Evolutionary conservation across 208 protist genomes (phyloP).

Genomic region (Wallacemonas collosoma): DNA sequence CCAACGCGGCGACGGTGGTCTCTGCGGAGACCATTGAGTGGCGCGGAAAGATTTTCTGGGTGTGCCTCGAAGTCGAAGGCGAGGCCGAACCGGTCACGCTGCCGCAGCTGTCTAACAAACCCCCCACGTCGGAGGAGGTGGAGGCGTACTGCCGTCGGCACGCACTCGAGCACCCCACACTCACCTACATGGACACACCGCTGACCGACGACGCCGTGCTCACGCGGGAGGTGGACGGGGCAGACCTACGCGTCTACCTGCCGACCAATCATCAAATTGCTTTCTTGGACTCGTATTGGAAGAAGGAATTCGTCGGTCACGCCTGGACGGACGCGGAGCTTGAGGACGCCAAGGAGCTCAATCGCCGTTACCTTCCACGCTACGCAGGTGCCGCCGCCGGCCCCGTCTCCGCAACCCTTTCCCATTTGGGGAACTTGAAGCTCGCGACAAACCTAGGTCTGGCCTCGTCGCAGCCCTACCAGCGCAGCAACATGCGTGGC

Average conservation of each 20-base stretch:
- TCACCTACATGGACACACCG: constrained; percentile 30
- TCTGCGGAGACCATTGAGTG: constrained; percentile 32
- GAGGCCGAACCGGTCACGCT: constrained; percentile 54
- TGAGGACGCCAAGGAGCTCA: constrained; percentile 40
- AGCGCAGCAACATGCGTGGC: constrained; percentile 15
- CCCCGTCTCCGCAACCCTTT: constrained; percentile 26
- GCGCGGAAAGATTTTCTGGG: constrained; percentile 63
- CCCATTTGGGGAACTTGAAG: constrained; percentile 5
- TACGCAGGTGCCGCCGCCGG: constrained; percentile 40
- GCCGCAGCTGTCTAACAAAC: constrained; percentile 57
- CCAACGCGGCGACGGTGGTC: neutral
- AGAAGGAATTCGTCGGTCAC: constrained; percentile 42
- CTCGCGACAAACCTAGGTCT: constrained; percentile 13
- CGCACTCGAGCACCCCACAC: constrained; percentile 26
- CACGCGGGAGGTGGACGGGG: neutral
- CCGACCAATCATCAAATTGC: constrained; percentile 48
- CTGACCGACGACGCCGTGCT: constrained; percentile 18
- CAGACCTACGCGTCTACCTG: constrained; percentile 36
- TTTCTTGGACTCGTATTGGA: constrained; percentile 40
- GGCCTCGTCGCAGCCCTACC: constrained; percentile 5
- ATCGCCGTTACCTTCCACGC: constrained; percentile 29
- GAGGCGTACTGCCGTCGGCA: constrained; percentile 49
- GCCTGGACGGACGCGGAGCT: constrained; percentile 55
- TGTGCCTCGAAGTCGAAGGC: constrained; percentile 53
- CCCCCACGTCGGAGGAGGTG: constrained; percentile 58